Conservation (phyloP, 768 basidiomycete species). For the Psilocybe subaeruginosa region DNA sequence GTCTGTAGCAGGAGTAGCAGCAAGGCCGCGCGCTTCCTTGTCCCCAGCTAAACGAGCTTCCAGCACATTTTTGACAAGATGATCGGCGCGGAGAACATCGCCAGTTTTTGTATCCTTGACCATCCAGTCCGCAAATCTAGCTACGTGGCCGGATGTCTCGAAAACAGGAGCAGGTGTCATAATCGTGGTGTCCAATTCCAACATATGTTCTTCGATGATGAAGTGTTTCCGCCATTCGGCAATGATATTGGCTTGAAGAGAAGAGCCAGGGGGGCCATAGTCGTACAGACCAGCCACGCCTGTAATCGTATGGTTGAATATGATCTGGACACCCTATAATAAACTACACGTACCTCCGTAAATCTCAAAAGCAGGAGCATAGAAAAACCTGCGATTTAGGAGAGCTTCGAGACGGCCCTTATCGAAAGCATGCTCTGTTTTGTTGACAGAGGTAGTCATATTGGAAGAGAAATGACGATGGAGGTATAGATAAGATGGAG, state of each 20-base stretch:
- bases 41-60: slow-evolving; percentile 90
- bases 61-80: slow-evolving; percentile 91
- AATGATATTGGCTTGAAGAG: slow-evolving; percentile 96
- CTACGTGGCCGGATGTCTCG: slow-evolving; percentile 97
- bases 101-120: slow-evolving; percentile 95
- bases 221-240: slow-evolving; percentile 97
- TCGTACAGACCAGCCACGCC: slow-evolving; percentile 98
- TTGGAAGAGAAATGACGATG: slow-evolving; percentile 32
- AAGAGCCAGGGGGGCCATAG: slow-evolving; percentile 95
- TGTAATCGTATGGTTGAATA: slow-evolving; percentile 30
- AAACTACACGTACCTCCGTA: slow-evolving; percentile 76
- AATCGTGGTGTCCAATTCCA: slow-evolving; percentile 97
- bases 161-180: slow-evolving; percentile 96
- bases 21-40: slow-evolving; percentile 82
- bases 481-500: slow-evolving; percentile 30
- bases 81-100: slow-evolving; percentile 95
- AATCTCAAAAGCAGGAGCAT: slow-evolving; percentile 97
- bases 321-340: not conserved
- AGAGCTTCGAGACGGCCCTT: slow-evolving; percentile 84
- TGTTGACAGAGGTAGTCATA: slow-evolving; percentile 61
- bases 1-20: slow-evolving; percentile 60
- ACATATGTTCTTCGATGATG: slow-evolving; percentile 98
- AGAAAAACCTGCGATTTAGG: slow-evolving; percentile 93
- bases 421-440: slow-evolving; percentile 85
- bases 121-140: slow-evolving; percentile 99